Base-by-base conservation (phyloP, 2,329 filamentous ascomycete genomes). In the Claviceps sp. region DNA sequence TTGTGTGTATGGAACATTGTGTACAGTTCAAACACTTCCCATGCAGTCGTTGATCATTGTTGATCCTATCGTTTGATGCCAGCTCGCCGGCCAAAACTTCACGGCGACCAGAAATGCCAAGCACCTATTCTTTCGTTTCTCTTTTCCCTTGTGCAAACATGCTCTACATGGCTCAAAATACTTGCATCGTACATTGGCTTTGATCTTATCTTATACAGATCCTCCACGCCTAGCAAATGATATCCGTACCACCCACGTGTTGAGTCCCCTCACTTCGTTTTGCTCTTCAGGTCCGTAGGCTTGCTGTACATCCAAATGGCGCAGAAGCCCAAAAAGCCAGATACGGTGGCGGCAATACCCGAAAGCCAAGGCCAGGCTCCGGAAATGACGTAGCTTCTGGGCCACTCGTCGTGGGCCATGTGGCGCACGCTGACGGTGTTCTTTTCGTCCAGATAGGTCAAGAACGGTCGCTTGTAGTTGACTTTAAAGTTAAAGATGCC, bases 401-500 rank as follows among this genome's bases (percentile, higher is more conserved):
- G 87, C 80, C 87, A 98, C 74, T 98, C 93, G 67, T 98, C 84
- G 74, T 98, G 93, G 7, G 93, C 93, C 71, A 95, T 93, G 73
- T 98, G 93, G 47, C 93, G 81, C 37, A 98, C 89, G 1, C 90
- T 95, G 50, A 97, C 90, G 22, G 91, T 93, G 60, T 84, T 80
- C 81, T 97, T 97, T 74, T 96, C 89, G 65, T 96, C 90, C 50
- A 98, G 67, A 66, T 83, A 85, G 62, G 82, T 93, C 60, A 95
- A 71, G 75, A 96, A 95, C 1, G 91, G 89, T 6, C 93, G 83
- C 76, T 95, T 95, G 78, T 97, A 96, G 77, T 96, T 95, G 69
- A 97, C 78, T 65, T 84, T 82, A 78, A 98, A 97, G 73, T 95
- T 95, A 78, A 97, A 98, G 71, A 98, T 96, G 65, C 93, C 93